Evolutionary conservation across 2,329 filamentous ascomycete species (phyloP).

Genomic region (Ophiostoma perfectum): DNA sequence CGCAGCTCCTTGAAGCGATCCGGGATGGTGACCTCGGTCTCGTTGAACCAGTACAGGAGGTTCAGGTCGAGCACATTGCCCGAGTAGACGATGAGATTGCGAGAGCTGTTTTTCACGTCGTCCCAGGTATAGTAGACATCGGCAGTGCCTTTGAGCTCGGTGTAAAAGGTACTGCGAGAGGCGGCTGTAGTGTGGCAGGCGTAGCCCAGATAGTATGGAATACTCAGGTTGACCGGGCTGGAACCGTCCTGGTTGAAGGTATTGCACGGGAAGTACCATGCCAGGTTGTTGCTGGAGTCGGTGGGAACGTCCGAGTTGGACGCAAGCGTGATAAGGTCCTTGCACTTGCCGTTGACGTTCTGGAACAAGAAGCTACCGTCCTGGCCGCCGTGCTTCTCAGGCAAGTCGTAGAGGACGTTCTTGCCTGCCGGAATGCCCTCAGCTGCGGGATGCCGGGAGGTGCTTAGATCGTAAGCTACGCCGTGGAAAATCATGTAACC

Average conservation of each 20-base stretch:
- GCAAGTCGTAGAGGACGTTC: constrained; percentile 84
- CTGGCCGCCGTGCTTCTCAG: constrained; percentile 73
- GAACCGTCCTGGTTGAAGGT: constrained; percentile 93
- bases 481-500: constrained; percentile 98
- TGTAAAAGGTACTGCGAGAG: constrained; percentile 71
- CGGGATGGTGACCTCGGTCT: constrained; percentile 69
- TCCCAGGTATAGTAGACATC: constrained; percentile 97
- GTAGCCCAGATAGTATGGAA: constrained; percentile 75
- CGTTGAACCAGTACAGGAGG: constrained; percentile 85
- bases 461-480: constrained; percentile 74
- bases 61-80: constrained; percentile 88
- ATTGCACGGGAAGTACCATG: constrained; percentile 95
- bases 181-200: constrained; percentile 73
- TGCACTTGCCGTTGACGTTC: constrained; percentile 96
- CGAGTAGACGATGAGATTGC: constrained; percentile 91
- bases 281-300: constrained; percentile 65
- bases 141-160: constrained; percentile 58
- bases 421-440: constrained; percentile 65
- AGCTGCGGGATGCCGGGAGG: constrained; percentile 73
- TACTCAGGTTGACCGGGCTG: constrained; percentile 63
- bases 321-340: constrained; percentile 73
- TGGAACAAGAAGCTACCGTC: constrained; percentile 98
- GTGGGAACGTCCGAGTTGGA: constrained; percentile 72
- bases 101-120: constrained; percentile 79
- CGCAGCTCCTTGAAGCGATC: constrained; percentile 73